Evolutionary conservation across 257 asterid species (phyloP).

Genomic region (Penstemon barbatus): DNA sequence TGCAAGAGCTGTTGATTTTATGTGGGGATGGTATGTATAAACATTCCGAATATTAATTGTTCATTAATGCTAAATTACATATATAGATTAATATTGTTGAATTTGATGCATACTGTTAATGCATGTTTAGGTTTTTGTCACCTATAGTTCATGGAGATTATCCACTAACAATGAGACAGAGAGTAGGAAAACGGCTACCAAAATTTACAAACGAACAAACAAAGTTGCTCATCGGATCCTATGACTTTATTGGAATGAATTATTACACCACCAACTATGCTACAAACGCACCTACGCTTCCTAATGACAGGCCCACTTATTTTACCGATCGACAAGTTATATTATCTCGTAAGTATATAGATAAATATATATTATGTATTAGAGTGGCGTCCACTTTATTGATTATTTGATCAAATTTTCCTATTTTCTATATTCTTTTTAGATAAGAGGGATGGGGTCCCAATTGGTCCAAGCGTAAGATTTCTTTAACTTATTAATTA

Average conservation of each 20-base stretch:
- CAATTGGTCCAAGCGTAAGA: too few species aligned
- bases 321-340: background rate
- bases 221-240: background rate
- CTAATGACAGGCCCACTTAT: background rate
- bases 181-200: slow-evolving; percentile 6
- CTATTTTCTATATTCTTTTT: background rate
- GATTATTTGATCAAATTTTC: background rate
- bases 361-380: background rate
- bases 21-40: slow-evolving; percentile 29
- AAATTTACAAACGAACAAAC: background rate
- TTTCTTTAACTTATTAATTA: too few species aligned
- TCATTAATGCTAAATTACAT: too few species aligned
- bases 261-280: slow-evolving; percentile 30
- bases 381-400: too few species aligned
- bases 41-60: too few species aligned
- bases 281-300: background rate
- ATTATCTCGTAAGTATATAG: background rate
- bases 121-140: slow-evolving; percentile 23
- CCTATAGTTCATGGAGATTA: slow-evolving; percentile 7
- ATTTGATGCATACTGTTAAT: too few species aligned
- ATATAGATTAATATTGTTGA: too few species aligned
- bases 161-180: background rate
- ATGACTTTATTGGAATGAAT: slow-evolving; percentile 22
- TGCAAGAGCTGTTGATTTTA: slow-evolving; percentile 26
- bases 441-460: too few species aligned